A percentile compares a stretch with the other conserved stretches of the same genome.
Evolutionary conservation across 805 yeast genomes (phyloP).

Genomic region (Brettanomyces nanus): DNA sequence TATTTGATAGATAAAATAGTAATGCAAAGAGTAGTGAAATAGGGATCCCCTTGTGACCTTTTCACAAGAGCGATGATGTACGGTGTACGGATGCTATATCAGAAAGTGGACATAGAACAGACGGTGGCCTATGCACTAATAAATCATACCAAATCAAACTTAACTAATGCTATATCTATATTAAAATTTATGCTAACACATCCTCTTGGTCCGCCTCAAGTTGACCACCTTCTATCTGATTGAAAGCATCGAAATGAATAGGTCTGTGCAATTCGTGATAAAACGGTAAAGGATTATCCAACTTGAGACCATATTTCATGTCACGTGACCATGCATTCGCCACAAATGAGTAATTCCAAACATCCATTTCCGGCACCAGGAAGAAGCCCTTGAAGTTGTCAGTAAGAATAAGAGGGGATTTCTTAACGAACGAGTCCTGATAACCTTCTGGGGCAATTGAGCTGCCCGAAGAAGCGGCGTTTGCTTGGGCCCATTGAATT

Average conservation of each 20-base stretch:
- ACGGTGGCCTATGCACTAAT: too few species aligned
- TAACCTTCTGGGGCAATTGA: constrained; percentile 69
- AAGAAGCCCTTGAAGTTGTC: constrained; percentile 74
- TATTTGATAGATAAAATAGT: too few species aligned
- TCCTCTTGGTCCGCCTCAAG: constrained; percentile 64
- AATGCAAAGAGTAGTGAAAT: too few species aligned
- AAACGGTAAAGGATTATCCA: constrained; percentile 74
- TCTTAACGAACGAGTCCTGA: constrained; percentile 46
- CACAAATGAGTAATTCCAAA: constrained; percentile 90
- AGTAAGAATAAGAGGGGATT: constrained; percentile 65
- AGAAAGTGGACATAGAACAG: too few species aligned
- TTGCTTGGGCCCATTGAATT: constrained; percentile 64
- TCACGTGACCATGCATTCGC: constrained; percentile 74
- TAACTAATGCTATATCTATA: too few species aligned
- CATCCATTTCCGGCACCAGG: constrained; percentile 71
- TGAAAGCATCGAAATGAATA: constrained; percentile 71
- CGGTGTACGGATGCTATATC: too few species aligned
- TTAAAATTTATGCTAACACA: too few species aligned
- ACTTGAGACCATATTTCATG: constrained; percentile 51
- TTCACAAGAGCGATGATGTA: too few species aligned
- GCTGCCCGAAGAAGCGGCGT: constrained; percentile 44
- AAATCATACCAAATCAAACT: too few species aligned
- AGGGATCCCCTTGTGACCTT: too few species aligned
- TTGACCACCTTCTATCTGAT: constrained; percentile 46
- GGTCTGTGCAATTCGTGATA: constrained; percentile 87